A percentile compares a stretch with the other conserved stretches of the same genome.
Evolutionary conservation across 2,329 filamentous ascomycete genomes (phyloP).

Genomic region (Talaromyces sp.): DNA sequence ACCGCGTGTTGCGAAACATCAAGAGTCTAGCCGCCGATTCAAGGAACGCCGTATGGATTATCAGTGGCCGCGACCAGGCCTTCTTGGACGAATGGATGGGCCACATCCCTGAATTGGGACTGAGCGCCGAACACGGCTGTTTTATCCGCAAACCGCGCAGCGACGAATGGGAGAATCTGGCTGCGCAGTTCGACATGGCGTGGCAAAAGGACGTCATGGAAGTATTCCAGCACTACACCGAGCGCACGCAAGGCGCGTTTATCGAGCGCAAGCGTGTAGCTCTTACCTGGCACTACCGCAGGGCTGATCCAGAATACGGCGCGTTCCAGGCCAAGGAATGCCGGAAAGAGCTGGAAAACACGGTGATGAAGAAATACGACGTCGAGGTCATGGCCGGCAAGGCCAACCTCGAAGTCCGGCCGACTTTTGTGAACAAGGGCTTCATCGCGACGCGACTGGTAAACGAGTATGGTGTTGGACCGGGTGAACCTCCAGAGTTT

Average conservation of each 20-base stretch:
- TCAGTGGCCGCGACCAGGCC: slow-evolving; percentile 86
- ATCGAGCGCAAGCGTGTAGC: slow-evolving; percentile 93
- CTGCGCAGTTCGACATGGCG: slow-evolving; percentile 79
- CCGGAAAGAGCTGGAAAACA: slow-evolving; percentile 71
- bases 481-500: slow-evolving; percentile 65
- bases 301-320: slow-evolving; percentile 80
- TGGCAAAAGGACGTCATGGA: slow-evolving; percentile 85
- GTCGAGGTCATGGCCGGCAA: slow-evolving; percentile 97
- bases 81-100: slow-evolving; percentile 89
- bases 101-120: slow-evolving; percentile 82
- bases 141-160: slow-evolving; percentile 79
- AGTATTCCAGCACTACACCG: slow-evolving; percentile 82
- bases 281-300: slow-evolving; percentile 94
- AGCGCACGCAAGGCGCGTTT: slow-evolving; percentile 80
- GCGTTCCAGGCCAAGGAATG: slow-evolving; percentile 73
- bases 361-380: slow-evolving; percentile 72
- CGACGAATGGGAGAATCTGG: slow-evolving; percentile 80
- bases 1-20: slow-evolving; percentile 72
- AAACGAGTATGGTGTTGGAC: slow-evolving; percentile 56
- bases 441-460: slow-evolving; percentile 86
- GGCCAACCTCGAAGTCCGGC: slow-evolving; percentile 94
- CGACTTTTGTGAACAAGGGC: slow-evolving; percentile 95
- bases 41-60: slow-evolving; percentile 93
- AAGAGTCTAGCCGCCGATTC: slow-evolving; percentile 73
- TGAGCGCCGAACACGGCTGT: slow-evolving; percentile 94